Conservation (phyloP, 2,329 filamentous ascomycete genomes). For the Fusarium pseudocircinatum region DNA sequence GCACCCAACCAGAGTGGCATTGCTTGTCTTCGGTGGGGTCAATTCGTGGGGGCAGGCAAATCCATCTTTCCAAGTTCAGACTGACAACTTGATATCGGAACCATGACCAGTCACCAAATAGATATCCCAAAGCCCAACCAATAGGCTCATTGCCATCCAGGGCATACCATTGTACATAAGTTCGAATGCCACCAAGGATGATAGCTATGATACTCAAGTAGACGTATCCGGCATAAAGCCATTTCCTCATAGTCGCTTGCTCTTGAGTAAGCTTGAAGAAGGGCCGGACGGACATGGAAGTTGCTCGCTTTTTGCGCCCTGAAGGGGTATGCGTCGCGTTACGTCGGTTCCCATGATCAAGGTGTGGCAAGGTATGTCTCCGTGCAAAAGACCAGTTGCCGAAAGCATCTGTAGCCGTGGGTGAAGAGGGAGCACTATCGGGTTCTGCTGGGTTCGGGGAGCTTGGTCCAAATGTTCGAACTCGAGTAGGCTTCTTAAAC, state of each 20-base stretch:
- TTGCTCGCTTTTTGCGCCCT: conserved; percentile 72
- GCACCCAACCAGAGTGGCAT: conserved; percentile 67
- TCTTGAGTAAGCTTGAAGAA: conserved; percentile 83
- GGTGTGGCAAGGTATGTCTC: conserved; percentile 64
- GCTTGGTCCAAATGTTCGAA: conserved; percentile 45
- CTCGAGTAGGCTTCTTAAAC: conserved; percentile 38
- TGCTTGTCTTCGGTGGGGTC: conserved; percentile 46
- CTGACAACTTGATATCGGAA: conserved; percentile 78
- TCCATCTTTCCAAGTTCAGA: conserved; percentile 77
- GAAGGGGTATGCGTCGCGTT: conserved; percentile 66
- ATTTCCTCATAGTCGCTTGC: conserved; percentile 81
- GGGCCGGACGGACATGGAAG: conserved; percentile 72
- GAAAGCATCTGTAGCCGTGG: conserved; percentile 30
- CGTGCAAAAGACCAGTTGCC: conserved; percentile 43
- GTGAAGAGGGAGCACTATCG: conserved; percentile 31
- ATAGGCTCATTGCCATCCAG: conserved; percentile 81
- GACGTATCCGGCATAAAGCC: conserved; percentile 83
- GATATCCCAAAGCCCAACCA: conserved; percentile 90
- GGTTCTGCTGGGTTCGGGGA: conserved; percentile 8
- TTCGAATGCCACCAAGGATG: conserved; percentile 76
- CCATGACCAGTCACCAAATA: conserved; percentile 79
- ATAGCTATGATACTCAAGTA: conserved; percentile 74
- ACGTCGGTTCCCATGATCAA: conserved; percentile 47
- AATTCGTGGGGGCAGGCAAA: conserved; percentile 69
- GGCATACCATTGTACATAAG: conserved; percentile 73